Evolutionary conservation across 306 rosid species (phyloP), one percentile per base, ranked within the genome.

Genomic region (Prunus salicina): DNA sequence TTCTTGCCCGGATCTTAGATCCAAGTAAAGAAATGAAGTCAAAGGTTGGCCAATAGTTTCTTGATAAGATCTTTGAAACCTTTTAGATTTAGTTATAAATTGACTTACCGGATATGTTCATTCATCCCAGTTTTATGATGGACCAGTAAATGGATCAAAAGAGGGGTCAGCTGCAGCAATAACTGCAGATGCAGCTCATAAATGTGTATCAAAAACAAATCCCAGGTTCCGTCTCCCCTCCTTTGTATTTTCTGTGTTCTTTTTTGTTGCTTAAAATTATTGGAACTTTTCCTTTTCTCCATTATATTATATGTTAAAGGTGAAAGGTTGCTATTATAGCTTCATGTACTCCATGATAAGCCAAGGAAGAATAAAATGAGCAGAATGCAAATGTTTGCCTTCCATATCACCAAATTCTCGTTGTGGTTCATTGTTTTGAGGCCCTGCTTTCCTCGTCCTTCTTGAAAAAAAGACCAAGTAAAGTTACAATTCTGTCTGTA

Each of bases 11-110:
- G 86, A 85, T 91, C 79, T 82, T 89, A 53, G 97, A 93, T 80
- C 93, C 97, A 20, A 82, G 85, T 79, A 87, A 83, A 87, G 93
- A 88, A 81, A 86, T 87, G 93, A 90, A 88, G 73, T 82, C 86
- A 81, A 88, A 91, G 97, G 98, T 93, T 76, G 63, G 89, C 85
- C 67, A 73, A 49, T 12, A 71, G 56, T 53, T 69, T 83, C 67
- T 64, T 81, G 74, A 73, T 47, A 43, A 67, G 66, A n/a, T 71
- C 60, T 74, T 72, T 73, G n/a, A 62, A 30, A 81, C 81, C 67
- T 67, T 52, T 62, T 34, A 34, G 41, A 34, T 34, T 34, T 16
- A 50, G 75, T 52, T 81, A 73, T 69, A 60, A 43, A 55, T 73
- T 79, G 80, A 82, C 80, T 75, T 77, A 78, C 85, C 60, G 69